Conservation (phyloP, 345 rosid species). For the Corymbia maculata region DNA sequence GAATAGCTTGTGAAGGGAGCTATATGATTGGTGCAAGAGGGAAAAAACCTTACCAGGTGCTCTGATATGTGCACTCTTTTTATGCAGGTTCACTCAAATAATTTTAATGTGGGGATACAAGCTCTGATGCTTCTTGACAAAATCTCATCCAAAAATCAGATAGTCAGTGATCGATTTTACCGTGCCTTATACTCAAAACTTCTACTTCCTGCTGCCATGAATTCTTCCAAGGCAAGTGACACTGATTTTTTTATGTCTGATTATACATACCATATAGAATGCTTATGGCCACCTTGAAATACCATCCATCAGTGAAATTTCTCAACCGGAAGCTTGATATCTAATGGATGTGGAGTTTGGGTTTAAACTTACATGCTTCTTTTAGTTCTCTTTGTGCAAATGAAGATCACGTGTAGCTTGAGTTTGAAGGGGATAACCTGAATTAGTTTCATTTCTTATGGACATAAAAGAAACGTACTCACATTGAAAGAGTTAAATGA, state of each 20-base stretch:
- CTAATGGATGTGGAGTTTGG: neutral
- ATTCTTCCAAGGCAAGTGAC: constrained; percentile 83
- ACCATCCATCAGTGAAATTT: neutral
- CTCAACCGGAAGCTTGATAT: neutral
- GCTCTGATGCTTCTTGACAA: constrained; percentile 95
- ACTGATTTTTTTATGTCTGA: neutral
- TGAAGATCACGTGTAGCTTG: neutral
- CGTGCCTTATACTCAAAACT: constrained; percentile 92
- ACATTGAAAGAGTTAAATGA: neutral
- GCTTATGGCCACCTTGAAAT: neutral
- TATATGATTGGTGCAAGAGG: neutral
- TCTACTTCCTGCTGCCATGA: constrained; percentile 82
- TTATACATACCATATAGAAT: neutral
- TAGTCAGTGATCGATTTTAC: constrained; percentile 90
- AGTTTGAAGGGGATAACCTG: neutral
- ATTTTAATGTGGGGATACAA: constrained; percentile 91
- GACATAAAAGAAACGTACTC: neutral
- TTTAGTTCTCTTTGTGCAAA: neutral
- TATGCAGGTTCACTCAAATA: constrained; percentile 83
- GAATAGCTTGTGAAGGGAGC: neutral
- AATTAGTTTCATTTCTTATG: neutral
- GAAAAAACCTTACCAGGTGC: neutral
- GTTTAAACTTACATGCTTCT: neutral
- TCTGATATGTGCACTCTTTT: neutral
- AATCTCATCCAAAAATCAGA: constrained; percentile 90